phyloP scores from a whole-genome alignment of 129 eudicot genomes.

The Escallonia herrerae region DNA sequence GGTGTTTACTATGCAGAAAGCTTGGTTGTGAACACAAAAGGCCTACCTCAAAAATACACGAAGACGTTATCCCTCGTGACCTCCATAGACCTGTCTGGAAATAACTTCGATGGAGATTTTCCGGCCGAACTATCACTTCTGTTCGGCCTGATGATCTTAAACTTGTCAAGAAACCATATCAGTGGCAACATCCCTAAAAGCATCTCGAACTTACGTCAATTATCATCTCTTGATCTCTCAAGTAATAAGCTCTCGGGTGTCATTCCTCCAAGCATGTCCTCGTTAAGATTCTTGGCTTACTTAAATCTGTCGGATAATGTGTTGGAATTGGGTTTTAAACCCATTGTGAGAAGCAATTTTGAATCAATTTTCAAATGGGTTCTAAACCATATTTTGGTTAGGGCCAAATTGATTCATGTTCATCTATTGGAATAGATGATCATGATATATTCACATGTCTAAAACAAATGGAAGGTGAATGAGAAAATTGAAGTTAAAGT shows the following conservation, averaged over 20 bases:
- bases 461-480: too few species aligned
- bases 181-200: slow-evolving; percentile 33
- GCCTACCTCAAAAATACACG: slow-evolving; percentile 27
- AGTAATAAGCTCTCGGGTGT: slow-evolving; percentile 26
- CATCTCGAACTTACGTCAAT: slow-evolving; percentile 25
- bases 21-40: slow-evolving; percentile 29
- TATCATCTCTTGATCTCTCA: slow-evolving; percentile 47
- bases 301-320: slow-evolving; percentile 40
- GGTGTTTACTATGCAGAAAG: slow-evolving; percentile 40
- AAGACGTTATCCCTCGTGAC: slow-evolving; percentile 46
- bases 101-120: slow-evolving; percentile 31
- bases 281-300: slow-evolving; percentile 23
- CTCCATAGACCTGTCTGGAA: slow-evolving; percentile 36
- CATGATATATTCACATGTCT: too few species aligned
- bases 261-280: slow-evolving; percentile 35
- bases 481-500: too few species aligned
- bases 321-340: too few species aligned
- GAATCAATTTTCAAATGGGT: too few species aligned
- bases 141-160: slow-evolving; percentile 24
- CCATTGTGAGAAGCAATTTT: too few species aligned
- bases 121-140: slow-evolving; percentile 33
- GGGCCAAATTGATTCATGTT: too few species aligned
- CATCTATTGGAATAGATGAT: too few species aligned
- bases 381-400: too few species aligned
- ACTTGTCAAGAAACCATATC: slow-evolving; percentile 39